Percentiles rank a stretch among this genome's conserved stretches.
phyloP scores from a whole-genome alignment of 345 rosid genomes.

The Sonneratia alba region DNA sequence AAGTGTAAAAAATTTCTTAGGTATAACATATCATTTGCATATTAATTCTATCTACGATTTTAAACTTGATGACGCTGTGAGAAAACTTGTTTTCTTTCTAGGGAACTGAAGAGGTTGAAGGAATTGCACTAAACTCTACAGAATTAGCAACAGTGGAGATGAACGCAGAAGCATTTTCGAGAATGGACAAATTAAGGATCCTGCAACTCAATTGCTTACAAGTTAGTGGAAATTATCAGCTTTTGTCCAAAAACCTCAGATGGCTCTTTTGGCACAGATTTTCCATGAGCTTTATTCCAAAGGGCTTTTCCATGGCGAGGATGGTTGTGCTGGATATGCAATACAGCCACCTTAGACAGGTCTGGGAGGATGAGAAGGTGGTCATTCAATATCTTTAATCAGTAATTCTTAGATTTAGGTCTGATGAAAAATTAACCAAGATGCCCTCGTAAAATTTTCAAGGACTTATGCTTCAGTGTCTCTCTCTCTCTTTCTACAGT shows the following conservation, averaged over 20 bases:
- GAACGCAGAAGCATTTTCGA: neutral
- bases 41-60: too few relatives aligned
- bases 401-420: too few relatives aligned
- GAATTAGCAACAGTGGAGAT: too few relatives aligned
- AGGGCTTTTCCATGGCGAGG: neutral
- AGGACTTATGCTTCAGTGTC: neutral
- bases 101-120: conserved; percentile 8
- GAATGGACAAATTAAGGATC: neutral
- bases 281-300: neutral
- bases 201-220: neutral
- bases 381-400: too few relatives aligned
- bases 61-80: too few relatives aligned
- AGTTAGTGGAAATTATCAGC: neutral
- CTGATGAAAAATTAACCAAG: too few relatives aligned
- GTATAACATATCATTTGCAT: too few relatives aligned
- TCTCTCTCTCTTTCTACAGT: neutral
- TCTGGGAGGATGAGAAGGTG: conserved; percentile 4
- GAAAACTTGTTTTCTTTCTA: neutral
- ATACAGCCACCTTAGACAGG: neutral
- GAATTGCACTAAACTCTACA: neutral
- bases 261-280: neutral
- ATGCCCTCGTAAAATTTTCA: too few relatives aligned
- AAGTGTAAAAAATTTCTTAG: too few relatives aligned
- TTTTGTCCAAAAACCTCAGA: neutral
- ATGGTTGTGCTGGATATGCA: neutral